A percentile compares a stretch with the other conserved stretches of the same genome.
Conservation (phyloP, 2,329 filamentous ascomycete species). For the Diplodia seriata region DNA sequence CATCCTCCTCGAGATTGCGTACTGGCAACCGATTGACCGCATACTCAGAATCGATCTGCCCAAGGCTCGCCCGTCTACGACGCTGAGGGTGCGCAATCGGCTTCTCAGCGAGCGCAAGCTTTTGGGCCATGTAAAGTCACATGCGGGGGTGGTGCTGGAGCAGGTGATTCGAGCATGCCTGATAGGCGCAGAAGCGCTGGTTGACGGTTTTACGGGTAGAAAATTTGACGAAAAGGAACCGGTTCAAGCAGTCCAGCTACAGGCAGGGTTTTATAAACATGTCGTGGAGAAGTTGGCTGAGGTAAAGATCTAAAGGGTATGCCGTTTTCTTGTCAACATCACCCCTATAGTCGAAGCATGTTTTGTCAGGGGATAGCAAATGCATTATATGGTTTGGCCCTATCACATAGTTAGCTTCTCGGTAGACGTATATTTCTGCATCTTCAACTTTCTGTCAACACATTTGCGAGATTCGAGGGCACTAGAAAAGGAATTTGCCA, state of each 20-base stretch:
- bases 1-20: slow-evolving; percentile 61
- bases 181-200: slow-evolving; percentile 42
- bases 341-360: neutral
- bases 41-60: slow-evolving; percentile 51
- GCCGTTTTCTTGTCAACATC: no score
- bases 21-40: slow-evolving; percentile 57
- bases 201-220: slow-evolving; percentile 5
- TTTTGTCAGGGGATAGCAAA: neutral
- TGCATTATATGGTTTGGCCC: neutral
- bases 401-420: neutral
- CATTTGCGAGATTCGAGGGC: neutral
- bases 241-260: slow-evolving; percentile 41
- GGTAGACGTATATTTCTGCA: neutral
- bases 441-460: neutral
- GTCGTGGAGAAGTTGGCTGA: slow-evolving; percentile 42
- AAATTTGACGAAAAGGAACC: slow-evolving; percentile 43
- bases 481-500: neutral
- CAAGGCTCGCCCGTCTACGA: slow-evolving; percentile 49
- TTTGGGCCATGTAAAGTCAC: slow-evolving; percentile 39
- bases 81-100: slow-evolving; percentile 46
- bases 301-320: slow-evolving; percentile 38
- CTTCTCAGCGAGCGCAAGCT: slow-evolving; percentile 38
- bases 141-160: slow-evolving; percentile 41
- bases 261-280: slow-evolving; percentile 43
- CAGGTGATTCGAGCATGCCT: slow-evolving; percentile 43